Evolutionary conservation across 345 rosid species (phyloP).

Genomic region (Sapria himalayana): DNA sequence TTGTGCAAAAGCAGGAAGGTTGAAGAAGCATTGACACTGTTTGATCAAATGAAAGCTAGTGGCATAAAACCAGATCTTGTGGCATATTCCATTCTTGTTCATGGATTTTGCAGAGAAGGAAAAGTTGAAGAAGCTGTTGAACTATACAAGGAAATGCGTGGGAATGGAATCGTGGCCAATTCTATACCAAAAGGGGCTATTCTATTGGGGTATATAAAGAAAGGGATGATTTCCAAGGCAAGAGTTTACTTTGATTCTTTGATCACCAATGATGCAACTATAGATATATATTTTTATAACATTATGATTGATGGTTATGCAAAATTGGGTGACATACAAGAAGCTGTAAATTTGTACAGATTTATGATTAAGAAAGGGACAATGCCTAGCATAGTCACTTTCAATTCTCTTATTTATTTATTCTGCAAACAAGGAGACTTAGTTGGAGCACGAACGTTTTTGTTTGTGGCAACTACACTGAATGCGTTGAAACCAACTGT

Average conservation of each 20-base stretch:
- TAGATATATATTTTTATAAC: conserved; percentile 35
- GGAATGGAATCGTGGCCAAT: conserved; percentile 24
- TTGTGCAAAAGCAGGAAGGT: conserved; percentile 40
- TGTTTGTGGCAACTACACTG: conserved; percentile 22
- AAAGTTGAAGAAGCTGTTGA: conserved; percentile 29
- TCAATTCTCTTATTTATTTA: conserved; percentile 46
- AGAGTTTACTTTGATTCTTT: conserved; percentile 33
- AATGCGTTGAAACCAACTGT: conserved; percentile 31
- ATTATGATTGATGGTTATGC: conserved; percentile 49
- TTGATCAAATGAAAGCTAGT: conserved; percentile 27
- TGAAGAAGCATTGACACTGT: conserved; percentile 27
- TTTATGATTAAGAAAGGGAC: conserved; percentile 20
- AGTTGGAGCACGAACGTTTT: conserved; percentile 23
- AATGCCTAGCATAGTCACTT: conserved; percentile 36
- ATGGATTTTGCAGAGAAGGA: conserved; percentile 55
- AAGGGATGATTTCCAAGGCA: conserved; percentile 32
- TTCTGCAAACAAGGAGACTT: conserved; percentile 24
- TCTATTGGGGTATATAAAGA: conserved; percentile 33
- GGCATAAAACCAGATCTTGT: conserved; percentile 34
- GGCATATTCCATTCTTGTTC: conserved; percentile 50
- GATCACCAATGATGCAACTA: conserved; percentile 13
- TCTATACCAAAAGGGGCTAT: conserved; percentile 24
- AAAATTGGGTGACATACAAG: conserved; percentile 25
- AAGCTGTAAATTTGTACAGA: conserved; percentile 29
- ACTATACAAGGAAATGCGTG: conserved; percentile 30